A percentile compares a stretch with the other conserved stretches of the same genome.
Evolutionary conservation across 306 rosid genomes (phyloP).

Genomic region (Oxytropis ochrocephala): DNA sequence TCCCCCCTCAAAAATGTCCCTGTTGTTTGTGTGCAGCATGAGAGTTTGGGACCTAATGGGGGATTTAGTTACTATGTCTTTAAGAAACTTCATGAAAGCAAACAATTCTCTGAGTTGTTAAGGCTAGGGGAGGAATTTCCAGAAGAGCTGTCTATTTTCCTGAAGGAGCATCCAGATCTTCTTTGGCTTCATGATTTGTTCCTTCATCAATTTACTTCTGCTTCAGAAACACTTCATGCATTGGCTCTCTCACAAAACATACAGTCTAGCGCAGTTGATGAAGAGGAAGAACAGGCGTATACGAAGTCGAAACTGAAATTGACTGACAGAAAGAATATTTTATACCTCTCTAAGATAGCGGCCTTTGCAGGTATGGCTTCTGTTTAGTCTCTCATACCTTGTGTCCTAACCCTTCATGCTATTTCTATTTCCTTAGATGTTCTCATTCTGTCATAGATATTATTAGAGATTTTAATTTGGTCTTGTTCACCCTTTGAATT

Average conservation of each 20-base stretch:
- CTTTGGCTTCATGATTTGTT: constrained; percentile 93
- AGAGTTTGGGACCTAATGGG: constrained; percentile 90
- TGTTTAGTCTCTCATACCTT: neutral
- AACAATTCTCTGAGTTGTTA: constrained; percentile 79
- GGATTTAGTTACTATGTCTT: constrained; percentile 85
- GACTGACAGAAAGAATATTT: constrained; percentile 71
- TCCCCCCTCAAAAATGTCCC: constrained; percentile 13
- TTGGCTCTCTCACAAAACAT: constrained; percentile 70
- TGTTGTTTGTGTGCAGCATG: constrained; percentile 58
- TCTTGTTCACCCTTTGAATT: constrained; percentile 2
- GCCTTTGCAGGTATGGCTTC: constrained; percentile 68
- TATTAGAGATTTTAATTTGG: constrained; percentile 2
- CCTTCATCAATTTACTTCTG: constrained; percentile 77
- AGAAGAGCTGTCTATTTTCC: constrained; percentile 66
- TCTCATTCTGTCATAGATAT: neutral
- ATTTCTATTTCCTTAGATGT: constrained; percentile 1
- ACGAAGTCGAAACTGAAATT: constrained; percentile 37
- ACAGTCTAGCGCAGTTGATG: constrained; percentile 32
- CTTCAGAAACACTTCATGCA: constrained; percentile 82
- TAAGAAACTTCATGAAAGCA: constrained; percentile 56
- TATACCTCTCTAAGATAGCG: constrained; percentile 87
- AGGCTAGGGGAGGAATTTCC: constrained; percentile 96
- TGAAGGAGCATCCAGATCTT: constrained; percentile 79
- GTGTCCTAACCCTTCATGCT: neutral
- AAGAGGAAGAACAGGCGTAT: constrained; percentile 41